These are phyloP conservation scores for Trypanosoma scelopori DNA, from an alignment of 208 protist species.

Conservation along the genomic window DNA sequence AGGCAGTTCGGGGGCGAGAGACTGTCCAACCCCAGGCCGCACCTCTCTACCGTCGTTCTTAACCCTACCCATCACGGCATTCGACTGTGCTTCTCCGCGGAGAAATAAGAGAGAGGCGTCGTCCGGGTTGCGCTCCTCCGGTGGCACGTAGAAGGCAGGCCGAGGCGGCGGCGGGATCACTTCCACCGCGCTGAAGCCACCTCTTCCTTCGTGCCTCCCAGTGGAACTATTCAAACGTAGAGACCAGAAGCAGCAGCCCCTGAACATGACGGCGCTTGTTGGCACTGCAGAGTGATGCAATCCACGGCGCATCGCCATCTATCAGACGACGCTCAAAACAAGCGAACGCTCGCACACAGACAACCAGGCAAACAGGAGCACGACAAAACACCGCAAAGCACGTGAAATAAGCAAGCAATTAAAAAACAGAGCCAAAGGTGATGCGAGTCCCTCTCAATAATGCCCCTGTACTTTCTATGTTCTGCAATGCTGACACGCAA, in stretches of 20 bases:
- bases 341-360: not conserved
- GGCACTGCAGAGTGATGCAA: not conserved
- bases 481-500: too few species aligned
- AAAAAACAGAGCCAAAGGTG: too few species aligned
- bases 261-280: not conserved
- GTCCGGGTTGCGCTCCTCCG: slow-evolving; percentile 50
- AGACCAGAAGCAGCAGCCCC: not conserved
- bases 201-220: not conserved
- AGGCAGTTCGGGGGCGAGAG: slow-evolving; percentile 38
- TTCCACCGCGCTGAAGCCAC: not conserved
- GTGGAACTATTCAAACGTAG: not conserved
- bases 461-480: too few species aligned
- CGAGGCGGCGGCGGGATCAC: slow-evolving; percentile 47
- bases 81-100: slow-evolving; percentile 34
- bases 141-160: slow-evolving; percentile 72
- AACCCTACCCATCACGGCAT: not conserved
- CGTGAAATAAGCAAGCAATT: not conserved
- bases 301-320: slow-evolving; percentile 19
- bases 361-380: not conserved
- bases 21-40: slow-evolving; percentile 33
- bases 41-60: not conserved
- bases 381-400: not conserved
- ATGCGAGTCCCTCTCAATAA: too few species aligned
- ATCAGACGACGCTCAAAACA: slow-evolving; percentile 6
- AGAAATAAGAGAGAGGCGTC: slow-evolving; percentile 76